phyloP scores from a whole-genome alignment of 768 basidiomycete species.

The Agrocybe praecox region DNA sequence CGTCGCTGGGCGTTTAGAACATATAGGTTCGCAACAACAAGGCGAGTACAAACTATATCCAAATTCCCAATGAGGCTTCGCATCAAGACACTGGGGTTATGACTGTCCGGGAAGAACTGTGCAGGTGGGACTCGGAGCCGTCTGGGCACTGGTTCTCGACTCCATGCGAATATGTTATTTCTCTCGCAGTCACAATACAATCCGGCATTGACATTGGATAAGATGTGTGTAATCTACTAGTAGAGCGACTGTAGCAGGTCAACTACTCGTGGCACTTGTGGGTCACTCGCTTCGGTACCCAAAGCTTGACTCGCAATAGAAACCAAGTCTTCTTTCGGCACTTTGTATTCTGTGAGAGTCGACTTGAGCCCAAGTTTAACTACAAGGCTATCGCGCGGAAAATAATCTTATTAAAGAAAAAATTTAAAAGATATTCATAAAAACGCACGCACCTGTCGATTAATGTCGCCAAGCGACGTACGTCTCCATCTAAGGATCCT shows the following conservation, averaged over 20 bases:
- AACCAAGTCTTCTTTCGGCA: slow-evolving; percentile 57
- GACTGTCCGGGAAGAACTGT: not conserved
- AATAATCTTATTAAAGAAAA: not conserved
- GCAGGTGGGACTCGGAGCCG: not conserved
- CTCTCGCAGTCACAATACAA: not conserved
- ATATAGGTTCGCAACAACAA: not conserved
- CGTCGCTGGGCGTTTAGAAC: not conserved
- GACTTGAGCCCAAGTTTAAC: slow-evolving; percentile 57
- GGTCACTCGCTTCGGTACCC: slow-evolving; percentile 40
- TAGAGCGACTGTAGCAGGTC: slow-evolving; percentile 43
- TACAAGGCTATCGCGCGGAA: slow-evolving; percentile 50
- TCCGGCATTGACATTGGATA: not conserved
- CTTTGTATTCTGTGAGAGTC: slow-evolving; percentile 61
- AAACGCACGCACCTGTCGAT: slow-evolving; percentile 69
- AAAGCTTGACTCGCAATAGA: slow-evolving; percentile 54
- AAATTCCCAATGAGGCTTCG: not conserved
- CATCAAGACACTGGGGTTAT: not conserved
- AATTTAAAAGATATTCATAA: slow-evolving; percentile 25
- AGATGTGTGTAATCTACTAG: not conserved
- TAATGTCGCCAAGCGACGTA: slow-evolving; percentile 49
- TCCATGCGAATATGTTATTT: not conserved
- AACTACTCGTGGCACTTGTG: slow-evolving; percentile 41
- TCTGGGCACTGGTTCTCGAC: not conserved
- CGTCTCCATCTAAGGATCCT: slow-evolving; percentile 66
- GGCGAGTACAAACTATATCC: not conserved